These are phyloP conservation scores for Apiospora sp. DNA, from an alignment of 2,329 filamentous ascomycete species.

Conservation along the genomic window DNA sequence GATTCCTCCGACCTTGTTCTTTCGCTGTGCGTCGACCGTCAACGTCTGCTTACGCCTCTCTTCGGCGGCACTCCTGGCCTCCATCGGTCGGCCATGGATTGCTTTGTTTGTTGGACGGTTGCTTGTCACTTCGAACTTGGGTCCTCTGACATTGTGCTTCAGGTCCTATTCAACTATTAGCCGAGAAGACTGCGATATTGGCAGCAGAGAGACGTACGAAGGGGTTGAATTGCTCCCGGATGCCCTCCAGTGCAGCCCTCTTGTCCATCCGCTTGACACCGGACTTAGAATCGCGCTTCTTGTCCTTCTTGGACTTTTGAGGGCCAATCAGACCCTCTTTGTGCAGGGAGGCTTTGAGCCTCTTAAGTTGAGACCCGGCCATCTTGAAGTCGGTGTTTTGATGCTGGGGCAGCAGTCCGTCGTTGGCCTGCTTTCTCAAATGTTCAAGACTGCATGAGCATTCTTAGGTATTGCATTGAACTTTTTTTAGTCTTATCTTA, in stretches of 20 bases:
- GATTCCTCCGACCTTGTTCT: slow-evolving; percentile 92
- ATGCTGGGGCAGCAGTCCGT: slow-evolving; percentile 9
- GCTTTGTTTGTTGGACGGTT: slow-evolving; percentile 65
- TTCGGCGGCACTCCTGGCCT: slow-evolving; percentile 86
- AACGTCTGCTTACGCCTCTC: slow-evolving; percentile 84
- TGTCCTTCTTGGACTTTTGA: slow-evolving; percentile 95
- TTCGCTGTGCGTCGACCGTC: slow-evolving; percentile 86
- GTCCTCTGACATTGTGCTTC: slow-evolving; percentile 77
- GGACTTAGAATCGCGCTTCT: slow-evolving; percentile 75
- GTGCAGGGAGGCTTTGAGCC: slow-evolving; percentile 87
- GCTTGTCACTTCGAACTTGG: slow-evolving; percentile 86
- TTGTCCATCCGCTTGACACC: slow-evolving; percentile 79
- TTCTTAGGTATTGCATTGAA: slow-evolving; percentile 2
- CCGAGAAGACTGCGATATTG: not conserved
- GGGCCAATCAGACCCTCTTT: slow-evolving; percentile 91
- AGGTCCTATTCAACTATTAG: slow-evolving; percentile 57
- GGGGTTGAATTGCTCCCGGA: slow-evolving; percentile 96
- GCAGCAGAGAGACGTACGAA: slow-evolving; percentile 62
- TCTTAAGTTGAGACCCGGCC: slow-evolving; percentile 96
- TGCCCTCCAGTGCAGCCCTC: slow-evolving; percentile 79
- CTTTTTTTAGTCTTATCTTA: slow-evolving; percentile 22
- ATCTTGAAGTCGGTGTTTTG: slow-evolving; percentile 55
- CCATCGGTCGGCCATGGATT: slow-evolving; percentile 77
- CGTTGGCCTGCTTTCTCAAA: slow-evolving; percentile 3
- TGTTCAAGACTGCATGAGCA: slow-evolving; percentile 5